Base-by-base conservation (phyloP, 2,329 filamentous ascomycete genomes). In the Colletotrichum somersetense region DNA sequence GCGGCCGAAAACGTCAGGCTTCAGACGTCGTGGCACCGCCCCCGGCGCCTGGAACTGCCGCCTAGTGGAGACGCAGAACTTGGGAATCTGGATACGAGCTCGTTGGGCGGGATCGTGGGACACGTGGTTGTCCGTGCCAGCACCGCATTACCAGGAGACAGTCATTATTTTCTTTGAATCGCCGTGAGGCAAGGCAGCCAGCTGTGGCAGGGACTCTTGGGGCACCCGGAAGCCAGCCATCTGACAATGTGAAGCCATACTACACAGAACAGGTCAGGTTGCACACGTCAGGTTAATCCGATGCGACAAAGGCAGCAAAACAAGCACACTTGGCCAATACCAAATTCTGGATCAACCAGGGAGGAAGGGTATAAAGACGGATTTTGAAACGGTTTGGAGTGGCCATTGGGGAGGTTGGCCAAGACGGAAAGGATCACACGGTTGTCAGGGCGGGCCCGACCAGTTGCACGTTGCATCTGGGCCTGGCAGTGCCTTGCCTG, bases 1-100 rank as follows among this genome's bases (percentile, higher is more conserved):
- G 92, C 63, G 89, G 90, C 42, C 87, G 91, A 75, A 79, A 80
- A 61, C 75, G 75, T 80, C 77, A 67, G 77, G 66, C 66, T 65
- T 74, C 73, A 14, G 74, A 76, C 40, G 62, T 62, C 1, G 66
- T 73, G 62, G 64, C 66, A 57, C 74, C 71, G 33, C 74, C 71
- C 42, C 67, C 76, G 11, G 74, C 75, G 55, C 79, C 82, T 66
- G 83, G 83, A 71, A 83, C 82, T 62, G 83, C 82, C 67, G 81
- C 82, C 70, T 85, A 83, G 79, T 76, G 76, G 77, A 76, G 23
- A 57, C 57, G 67, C 67, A 71, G 57, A 30, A 56, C 55, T 61
- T 69, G 61, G 70, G 59, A 69, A 61, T 61, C 48, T 61, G 61
- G 61, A 26, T 40, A 65, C 18, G 48, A 33, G 62, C 23, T 20